phyloP scores from a whole-genome alignment of 768 basidiomycete genomes.

The Phaffia tasmanica region DNA sequence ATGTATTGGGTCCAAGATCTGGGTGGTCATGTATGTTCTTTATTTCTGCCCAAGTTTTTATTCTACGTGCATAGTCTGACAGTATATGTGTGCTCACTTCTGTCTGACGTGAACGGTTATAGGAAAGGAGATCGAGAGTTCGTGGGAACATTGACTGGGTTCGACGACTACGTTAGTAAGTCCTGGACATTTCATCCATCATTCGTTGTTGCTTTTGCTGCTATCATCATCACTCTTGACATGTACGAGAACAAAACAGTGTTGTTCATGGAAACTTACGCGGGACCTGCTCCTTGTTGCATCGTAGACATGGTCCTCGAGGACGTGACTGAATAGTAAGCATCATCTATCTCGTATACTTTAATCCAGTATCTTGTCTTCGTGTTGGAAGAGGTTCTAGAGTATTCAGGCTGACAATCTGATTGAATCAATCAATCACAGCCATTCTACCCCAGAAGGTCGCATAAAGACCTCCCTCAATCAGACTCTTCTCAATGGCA shows the following conservation, averaged over 20 bases:
- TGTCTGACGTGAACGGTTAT: neutral
- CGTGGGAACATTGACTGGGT: constrained; percentile 83
- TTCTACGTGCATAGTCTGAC: no score
- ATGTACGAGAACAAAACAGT: neutral
- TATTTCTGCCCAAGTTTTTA: neutral
- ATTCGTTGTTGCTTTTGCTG: neutral
- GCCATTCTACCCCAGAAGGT: constrained; percentile 75
- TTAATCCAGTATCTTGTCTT: no score
- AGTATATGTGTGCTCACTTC: neutral
- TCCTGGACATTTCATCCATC: constrained; percentile 33
- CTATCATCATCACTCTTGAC: neutral
- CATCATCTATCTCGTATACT: constrained; percentile 22
- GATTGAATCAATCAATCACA: constrained; percentile 35
- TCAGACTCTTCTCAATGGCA: constrained; percentile 83
- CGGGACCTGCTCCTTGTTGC: constrained; percentile 5
- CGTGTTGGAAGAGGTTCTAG: neutral
- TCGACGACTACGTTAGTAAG: constrained; percentile 99
- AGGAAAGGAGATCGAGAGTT: constrained; percentile 87
- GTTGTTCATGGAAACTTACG: neutral
- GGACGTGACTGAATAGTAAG: constrained; percentile 92
- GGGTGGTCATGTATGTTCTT: constrained; percentile 68
- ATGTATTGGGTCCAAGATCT: constrained; percentile 92
- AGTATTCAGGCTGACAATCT: constrained; percentile 5
- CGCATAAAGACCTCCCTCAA: constrained; percentile 68
- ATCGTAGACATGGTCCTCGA: constrained; percentile 46